phyloP scores from a whole-genome alignment of 257 asterid species.

The Solanum bulbocastanum region DNA sequence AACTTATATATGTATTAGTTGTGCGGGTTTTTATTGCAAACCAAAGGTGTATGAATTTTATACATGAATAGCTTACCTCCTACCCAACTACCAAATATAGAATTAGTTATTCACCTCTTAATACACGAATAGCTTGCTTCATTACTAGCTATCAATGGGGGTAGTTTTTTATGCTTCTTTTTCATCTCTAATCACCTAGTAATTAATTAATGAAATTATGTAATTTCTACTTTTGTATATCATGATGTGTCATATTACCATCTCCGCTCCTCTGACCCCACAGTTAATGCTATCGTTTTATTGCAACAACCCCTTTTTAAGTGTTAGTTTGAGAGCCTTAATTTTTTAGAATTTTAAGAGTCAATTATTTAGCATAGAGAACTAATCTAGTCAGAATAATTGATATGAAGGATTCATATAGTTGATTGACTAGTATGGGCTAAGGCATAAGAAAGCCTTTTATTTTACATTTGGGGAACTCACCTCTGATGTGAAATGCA shows the following conservation, averaged over 20 bases:
- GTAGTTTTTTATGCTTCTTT: constrained; percentile 16
- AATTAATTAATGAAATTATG: neutral
- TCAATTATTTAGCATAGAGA: neutral
- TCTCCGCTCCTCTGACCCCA: neutral
- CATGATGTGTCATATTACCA: neutral
- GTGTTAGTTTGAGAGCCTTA: neutral
- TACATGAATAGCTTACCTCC: neutral
- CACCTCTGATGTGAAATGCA: neutral
- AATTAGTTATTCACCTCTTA: neutral
- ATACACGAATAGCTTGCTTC: neutral
- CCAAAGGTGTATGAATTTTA: neutral
- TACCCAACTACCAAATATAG: neutral
- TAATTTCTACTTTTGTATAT: neutral
- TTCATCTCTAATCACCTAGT: neutral
- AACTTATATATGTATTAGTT: neutral
- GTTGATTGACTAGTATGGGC: neutral
- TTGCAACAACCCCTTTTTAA: neutral
- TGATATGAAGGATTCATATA: neutral
- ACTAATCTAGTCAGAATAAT: neutral
- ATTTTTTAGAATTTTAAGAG: neutral
- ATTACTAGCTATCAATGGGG: constrained; percentile 33
- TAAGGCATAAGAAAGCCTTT: neutral
- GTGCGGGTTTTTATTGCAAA: neutral
- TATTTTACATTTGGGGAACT: neutral
- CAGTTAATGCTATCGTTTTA: neutral